Evolutionary conservation across 2,329 filamentous ascomycete species (phyloP).

Genomic region (Beauveria bassiana): DNA sequence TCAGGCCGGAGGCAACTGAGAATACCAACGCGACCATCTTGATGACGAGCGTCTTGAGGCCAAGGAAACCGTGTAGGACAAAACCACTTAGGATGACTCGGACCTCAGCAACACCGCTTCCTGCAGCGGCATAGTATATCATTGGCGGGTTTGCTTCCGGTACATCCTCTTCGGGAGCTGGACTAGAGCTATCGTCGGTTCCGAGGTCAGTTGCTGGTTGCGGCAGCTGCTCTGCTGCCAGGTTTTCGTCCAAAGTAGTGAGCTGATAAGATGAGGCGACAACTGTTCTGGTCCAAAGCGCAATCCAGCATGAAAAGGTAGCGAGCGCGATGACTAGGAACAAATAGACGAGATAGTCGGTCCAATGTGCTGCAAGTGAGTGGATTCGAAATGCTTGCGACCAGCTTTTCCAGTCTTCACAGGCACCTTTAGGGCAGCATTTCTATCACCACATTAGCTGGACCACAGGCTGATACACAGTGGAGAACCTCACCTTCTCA

Average conservation of each 20-base stretch:
- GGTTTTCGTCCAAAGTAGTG: conserved; percentile 84
- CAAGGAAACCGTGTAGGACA: conserved; percentile 90
- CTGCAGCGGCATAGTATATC: conserved; percentile 92
- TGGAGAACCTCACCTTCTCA: conserved; percentile 48
- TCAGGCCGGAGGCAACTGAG: conserved; percentile 86
- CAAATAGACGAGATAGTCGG: conserved; percentile 74
- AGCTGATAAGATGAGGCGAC: conserved; percentile 84
- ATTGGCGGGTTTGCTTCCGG: conserved; percentile 53
- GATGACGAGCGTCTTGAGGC: conserved; percentile 75
- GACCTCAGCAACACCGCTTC: conserved; percentile 93
- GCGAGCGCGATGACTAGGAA: conserved; percentile 63
- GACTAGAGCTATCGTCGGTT: conserved; percentile 37
- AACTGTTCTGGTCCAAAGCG: conserved; percentile 85
- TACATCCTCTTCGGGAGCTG: conserved; percentile 30
- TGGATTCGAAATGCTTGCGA: conserved; percentile 38
- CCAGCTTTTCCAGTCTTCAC: conserved; percentile 51
- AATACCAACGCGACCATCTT: conserved; percentile 79
- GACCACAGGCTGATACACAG: background rate
- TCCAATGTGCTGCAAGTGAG: conserved; percentile 46
- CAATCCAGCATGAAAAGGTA: conserved; percentile 66
- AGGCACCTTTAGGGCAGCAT: conserved; percentile 48
- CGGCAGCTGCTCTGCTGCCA: conserved; percentile 56
- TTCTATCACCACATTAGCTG: conserved; percentile 26
- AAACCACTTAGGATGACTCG: conserved; percentile 98
- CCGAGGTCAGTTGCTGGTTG: conserved; percentile 31